Percentiles rank a stretch among this genome's conserved stretches.
phyloP scores from a whole-genome alignment of 148 eudicot species.

The Spergularia marina region DNA sequence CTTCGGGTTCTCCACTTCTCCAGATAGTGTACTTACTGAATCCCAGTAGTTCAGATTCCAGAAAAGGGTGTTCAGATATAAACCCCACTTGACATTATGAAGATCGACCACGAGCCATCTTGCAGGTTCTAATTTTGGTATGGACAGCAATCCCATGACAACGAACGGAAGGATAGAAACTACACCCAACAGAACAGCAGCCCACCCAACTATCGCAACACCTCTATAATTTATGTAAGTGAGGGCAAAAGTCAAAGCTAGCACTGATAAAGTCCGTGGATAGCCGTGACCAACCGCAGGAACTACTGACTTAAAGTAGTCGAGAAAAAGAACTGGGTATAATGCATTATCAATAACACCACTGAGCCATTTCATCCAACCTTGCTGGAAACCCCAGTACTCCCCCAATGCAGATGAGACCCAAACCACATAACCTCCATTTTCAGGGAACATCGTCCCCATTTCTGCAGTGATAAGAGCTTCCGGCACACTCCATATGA shows the following conservation, averaged over 20 bases:
- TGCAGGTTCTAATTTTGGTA: conserved; percentile 51
- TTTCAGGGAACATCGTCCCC: conserved; percentile 56
- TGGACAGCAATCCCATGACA: conserved; percentile 53
- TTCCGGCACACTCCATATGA: conserved; percentile 56
- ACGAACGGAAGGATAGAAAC: conserved; percentile 61
- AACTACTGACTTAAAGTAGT: conserved; percentile 55
- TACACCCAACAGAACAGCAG: conserved; percentile 52
- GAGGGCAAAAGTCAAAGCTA: conserved; percentile 39
- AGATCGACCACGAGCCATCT: conserved; percentile 57
- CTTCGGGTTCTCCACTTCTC: conserved; percentile 68
- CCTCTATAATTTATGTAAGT: conserved; percentile 66
- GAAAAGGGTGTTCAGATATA: conserved; percentile 61
- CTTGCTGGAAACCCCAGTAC: conserved; percentile 54
- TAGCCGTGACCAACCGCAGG: conserved; percentile 48
- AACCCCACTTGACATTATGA: conserved; percentile 50
- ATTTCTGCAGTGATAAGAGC: conserved; percentile 51
- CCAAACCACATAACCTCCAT: conserved; percentile 56
- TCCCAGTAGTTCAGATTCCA: conserved; percentile 82
- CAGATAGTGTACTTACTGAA: conserved; percentile 59
- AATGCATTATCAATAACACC: conserved; percentile 71
- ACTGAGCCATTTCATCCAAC: conserved; percentile 59
- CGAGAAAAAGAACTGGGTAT: conserved; percentile 64
- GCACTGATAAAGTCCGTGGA: conserved; percentile 41
- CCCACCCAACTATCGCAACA: conserved; percentile 63
- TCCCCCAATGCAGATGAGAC: conserved; percentile 49